A percentile compares a stretch with the other conserved stretches of the same genome.
These are phyloP conservation scores for Jasminum sambac DNA, from an alignment of 257 asterid genomes.

Conservation along the genomic window DNA sequence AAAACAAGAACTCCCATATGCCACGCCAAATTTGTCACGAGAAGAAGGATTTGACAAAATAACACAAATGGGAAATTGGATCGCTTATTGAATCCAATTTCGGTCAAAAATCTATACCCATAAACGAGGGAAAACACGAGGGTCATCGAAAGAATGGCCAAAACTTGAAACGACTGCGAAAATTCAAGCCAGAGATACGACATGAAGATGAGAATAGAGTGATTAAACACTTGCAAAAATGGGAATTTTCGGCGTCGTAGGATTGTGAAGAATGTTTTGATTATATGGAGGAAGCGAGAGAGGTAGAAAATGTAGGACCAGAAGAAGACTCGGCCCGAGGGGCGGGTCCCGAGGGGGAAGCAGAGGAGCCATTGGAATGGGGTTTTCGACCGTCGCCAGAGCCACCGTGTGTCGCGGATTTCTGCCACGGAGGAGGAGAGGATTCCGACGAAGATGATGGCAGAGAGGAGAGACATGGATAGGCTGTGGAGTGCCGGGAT, in stretches of 20 bases:
- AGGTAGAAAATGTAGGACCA: conserved; percentile 80
- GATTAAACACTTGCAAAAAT: conserved; percentile 43
- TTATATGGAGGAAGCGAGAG: conserved; percentile 60
- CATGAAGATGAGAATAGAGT: conserved; percentile 51
- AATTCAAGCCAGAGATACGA: conserved; percentile 79
- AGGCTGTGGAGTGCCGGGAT: conserved; percentile 76
- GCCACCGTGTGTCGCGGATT: conserved; percentile 75
- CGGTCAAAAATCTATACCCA: conserved; percentile 51
- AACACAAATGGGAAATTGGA: conserved; percentile 37
- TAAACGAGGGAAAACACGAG: conserved; percentile 38
- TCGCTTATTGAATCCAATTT: conserved; percentile 37
- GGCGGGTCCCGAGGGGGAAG: conserved; percentile 85
- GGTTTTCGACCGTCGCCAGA: conserved; percentile 70
- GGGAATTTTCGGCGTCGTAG: conserved; percentile 38
- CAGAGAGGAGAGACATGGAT: conserved; percentile 45
- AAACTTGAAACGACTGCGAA: conserved; percentile 71
- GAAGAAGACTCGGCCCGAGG: conserved; percentile 79
- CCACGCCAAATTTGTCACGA: conserved; percentile 44
- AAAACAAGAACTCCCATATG: conserved; percentile 54
- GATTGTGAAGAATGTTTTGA: conserved; percentile 42
- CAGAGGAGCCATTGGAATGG: conserved; percentile 81
- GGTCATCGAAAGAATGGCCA: conserved; percentile 57
- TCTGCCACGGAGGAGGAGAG: conserved; percentile 69
- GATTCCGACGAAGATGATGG: conserved; percentile 51
- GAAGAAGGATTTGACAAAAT: conserved; percentile 46